Evolutionary conservation across 139 green algal species (phyloP).

Genomic region (Picochlorum sp.): DNA sequence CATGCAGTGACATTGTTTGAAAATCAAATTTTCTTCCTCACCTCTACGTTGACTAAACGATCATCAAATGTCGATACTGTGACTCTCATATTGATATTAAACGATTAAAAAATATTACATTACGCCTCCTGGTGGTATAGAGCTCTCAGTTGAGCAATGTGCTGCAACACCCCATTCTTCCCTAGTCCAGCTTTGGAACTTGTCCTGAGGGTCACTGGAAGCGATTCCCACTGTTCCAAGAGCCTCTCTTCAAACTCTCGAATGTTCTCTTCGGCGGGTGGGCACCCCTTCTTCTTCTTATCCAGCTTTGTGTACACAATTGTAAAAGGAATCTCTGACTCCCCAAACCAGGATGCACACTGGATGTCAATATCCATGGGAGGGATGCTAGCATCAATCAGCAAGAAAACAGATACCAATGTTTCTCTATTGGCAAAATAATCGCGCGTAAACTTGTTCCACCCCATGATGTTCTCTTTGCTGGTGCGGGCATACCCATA

Average conservation of each 20-base stretch:
- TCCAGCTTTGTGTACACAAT: constrained; percentile 81
- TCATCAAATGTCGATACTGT: constrained; percentile 42
- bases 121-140: constrained; percentile 1
- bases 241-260: constrained; percentile 36
- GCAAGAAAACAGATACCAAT: constrained; percentile 82
- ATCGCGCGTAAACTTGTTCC: constrained; percentile 79
- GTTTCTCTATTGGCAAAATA: constrained; percentile 76
- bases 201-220: constrained; percentile 47
- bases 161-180: constrained; percentile 44
- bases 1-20: neutral
- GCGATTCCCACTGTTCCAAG: constrained; percentile 24
- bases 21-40: constrained; percentile 8
- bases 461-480: constrained; percentile 48
- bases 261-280: constrained; percentile 37
- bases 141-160: constrained; percentile 46
- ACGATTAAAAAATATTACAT: too few species aligned
- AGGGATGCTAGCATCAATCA: constrained; percentile 81
- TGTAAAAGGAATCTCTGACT: constrained; percentile 56
- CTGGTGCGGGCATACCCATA: constrained; percentile 75
- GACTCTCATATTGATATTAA: constrained; percentile 41
- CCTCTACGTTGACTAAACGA: constrained; percentile 43
- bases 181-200: constrained; percentile 31
- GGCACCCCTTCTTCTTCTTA: constrained; percentile 59
- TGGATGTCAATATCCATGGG: constrained; percentile 72
- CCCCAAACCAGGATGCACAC: constrained; percentile 68